These are phyloP conservation scores for Trichaptum fuscoviolaceum DNA, from an alignment of 768 basidiomycete genomes.

Conservation along the genomic window DNA sequence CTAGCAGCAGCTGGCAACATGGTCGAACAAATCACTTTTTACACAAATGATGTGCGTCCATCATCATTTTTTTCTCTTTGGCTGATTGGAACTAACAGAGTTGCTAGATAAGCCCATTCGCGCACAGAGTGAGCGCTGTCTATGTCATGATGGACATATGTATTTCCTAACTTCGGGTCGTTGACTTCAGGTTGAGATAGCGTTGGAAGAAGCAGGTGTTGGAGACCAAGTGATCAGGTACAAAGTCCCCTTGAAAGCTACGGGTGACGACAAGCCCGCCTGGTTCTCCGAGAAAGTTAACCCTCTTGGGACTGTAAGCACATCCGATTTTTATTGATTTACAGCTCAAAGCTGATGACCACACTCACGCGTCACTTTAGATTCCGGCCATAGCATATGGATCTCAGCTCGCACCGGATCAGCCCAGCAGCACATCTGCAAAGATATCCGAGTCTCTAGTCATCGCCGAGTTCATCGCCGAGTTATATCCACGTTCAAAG, in stretches of 20 bases:
- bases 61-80: too few relatives aligned
- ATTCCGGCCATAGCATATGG: constrained; percentile 59
- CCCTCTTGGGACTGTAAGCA: constrained; percentile 54
- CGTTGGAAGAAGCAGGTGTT: constrained; percentile 50
- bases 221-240: constrained; percentile 35
- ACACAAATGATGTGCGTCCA: constrained; percentile 39
- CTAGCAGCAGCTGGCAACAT: too few relatives aligned
- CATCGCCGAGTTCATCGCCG: constrained; percentile 62
- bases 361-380: constrained; percentile 20
- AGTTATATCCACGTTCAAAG: constrained; percentile 42
- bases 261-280: constrained; percentile 49
- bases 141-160: background rate
- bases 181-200: constrained; percentile 45
- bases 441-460: constrained; percentile 64
- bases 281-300: constrained; percentile 67
- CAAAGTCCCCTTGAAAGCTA: constrained; percentile 45
- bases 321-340: background rate
- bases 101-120: constrained; percentile 57
- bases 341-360: background rate
- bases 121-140: constrained; percentile 41
- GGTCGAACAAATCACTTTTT: constrained; percentile 39
- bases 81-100: too few relatives aligned
- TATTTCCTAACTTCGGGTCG: too few relatives aligned
- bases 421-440: constrained; percentile 52
- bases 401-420: constrained; percentile 49